Evolutionary conservation across 306 rosid genomes (phyloP), one percentile per base, ranked within the genome.

Genomic region (Prosopis cineraria): DNA sequence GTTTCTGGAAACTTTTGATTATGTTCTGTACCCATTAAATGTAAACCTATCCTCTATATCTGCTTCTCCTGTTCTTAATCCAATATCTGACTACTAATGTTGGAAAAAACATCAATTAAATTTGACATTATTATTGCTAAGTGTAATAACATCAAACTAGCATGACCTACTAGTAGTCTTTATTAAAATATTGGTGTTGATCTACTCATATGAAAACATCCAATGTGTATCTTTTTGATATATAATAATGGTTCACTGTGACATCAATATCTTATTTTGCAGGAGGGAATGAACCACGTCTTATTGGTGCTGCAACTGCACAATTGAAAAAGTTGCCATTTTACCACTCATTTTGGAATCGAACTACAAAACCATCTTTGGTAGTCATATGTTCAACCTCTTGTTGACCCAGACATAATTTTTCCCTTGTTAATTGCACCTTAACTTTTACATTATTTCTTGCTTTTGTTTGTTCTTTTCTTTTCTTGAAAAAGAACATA

Each of bases 301-400:
- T 95, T 65, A 86, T 95, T 79, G 98, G 87, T 6, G 99, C 98
- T 68, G 99, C 99, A 72, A 88, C 80, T 52, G 44, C 72, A 48
- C 99, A 95, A 80, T 80, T 95, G 78, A 93, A 90, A 70, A 95
- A 88, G 72, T 90, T 95, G 90, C 98, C 99, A 10, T 93, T 95
- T 84, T 95, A 95, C 84, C 99, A 95, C 78, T 95, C 99, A n/a
- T 95, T 95, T 78, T 95, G 99, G 99, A 95, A 95, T 81, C 97
- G 98, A 27, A 89, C 99, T 37, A 95, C 99, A 33, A 86, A 63
- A 80, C 99, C 99, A 74, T 93, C 99, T 56, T 48, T 95, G 99
- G 99, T 95, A 93, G 30, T 79, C 72, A 14, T 70, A 40, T 81
- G 48, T 31, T 77, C 76, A 47, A 64, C 64, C 76, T 56, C 25